Percentiles rank a stretch among this genome's conserved stretches.
Evolutionary conservation across 495 filamentous ascomycete genomes (phyloP).

Genomic region (Lichenothelia convexa): DNA sequence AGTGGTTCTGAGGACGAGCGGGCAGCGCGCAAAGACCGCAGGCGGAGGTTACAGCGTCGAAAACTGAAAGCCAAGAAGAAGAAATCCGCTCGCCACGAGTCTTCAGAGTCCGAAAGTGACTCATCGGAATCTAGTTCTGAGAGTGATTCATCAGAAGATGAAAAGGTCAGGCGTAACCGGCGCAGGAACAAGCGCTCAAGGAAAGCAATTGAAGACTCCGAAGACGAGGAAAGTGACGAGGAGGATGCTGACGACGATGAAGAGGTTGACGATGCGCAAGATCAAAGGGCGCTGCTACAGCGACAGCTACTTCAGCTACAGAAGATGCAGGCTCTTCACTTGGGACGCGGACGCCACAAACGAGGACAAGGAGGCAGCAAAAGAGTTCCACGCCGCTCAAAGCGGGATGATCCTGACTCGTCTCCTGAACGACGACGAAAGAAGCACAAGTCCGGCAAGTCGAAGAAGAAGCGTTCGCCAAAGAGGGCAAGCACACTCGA

Average conservation of each 20-base stretch:
- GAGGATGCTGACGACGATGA: not conserved
- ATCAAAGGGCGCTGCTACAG: not conserved
- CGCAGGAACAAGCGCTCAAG: slow-evolving; percentile 1
- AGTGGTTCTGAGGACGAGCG: slow-evolving; percentile 4
- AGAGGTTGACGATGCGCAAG: not conserved
- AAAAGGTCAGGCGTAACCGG: not conserved
- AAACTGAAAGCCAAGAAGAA: slow-evolving; percentile 8
- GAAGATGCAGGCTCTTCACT: not conserved
- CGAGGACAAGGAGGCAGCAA: not conserved
- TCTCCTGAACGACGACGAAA: not conserved
- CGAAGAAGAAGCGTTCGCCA: slow-evolving; percentile 7
- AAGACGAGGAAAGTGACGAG: slow-evolving; percentile 1
- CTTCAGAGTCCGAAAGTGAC: slow-evolving; percentile 3
- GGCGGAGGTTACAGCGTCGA: slow-evolving; percentile 5
- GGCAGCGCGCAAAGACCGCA: slow-evolving; percentile 5
- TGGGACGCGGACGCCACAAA: not conserved
- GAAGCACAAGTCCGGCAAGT: slow-evolving; percentile 5
- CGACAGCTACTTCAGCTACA: not conserved
- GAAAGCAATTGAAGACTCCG: not conserved
- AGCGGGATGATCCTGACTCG: not conserved
- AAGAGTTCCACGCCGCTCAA: not conserved
- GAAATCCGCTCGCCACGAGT: slow-evolving; percentile 1
- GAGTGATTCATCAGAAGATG: not conserved
- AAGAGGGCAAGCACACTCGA: slow-evolving; percentile 43
- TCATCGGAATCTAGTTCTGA: slow-evolving; percentile 4